phyloP scores from a whole-genome alignment of 352 stramenopile genomes.

The Globisporangium orthogonon region DNA sequence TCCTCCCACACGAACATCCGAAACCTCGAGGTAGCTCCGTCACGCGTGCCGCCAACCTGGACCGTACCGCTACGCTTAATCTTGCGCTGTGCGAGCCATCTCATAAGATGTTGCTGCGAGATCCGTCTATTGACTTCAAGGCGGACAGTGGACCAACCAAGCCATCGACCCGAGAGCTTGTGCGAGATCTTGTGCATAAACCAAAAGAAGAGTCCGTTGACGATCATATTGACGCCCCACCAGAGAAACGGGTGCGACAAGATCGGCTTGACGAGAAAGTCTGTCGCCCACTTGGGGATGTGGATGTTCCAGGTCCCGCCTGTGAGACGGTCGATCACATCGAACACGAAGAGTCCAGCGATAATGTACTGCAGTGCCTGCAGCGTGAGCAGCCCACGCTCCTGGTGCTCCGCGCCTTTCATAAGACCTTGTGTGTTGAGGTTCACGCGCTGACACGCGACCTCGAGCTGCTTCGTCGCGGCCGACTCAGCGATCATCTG shows the following conservation, averaged over 20 bases:
- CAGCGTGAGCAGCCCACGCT: constrained; percentile 63
- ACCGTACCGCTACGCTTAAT: constrained; percentile 15
- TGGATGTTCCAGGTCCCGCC: constrained; percentile 90
- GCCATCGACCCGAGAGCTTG: constrained; percentile 40
- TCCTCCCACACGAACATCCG: constrained; percentile 89
- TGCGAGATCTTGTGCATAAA: constrained; percentile 40
- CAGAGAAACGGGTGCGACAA: constrained; percentile 53
- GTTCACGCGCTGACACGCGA: constrained; percentile 84
- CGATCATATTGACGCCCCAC: constrained; percentile 90
- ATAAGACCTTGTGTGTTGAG: constrained; percentile 87
- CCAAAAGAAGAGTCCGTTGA: constrained; percentile 59
- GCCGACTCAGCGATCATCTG: constrained; percentile 91
- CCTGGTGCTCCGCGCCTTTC: constrained; percentile 64
- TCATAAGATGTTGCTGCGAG: constrained; percentile 21
- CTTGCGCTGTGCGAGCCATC: constrained; percentile 19
- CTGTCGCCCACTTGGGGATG: constrained; percentile 66
- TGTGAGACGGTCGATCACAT: constrained; percentile 93
- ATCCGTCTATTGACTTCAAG: constrained; percentile 59
- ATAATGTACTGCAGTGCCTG: constrained; percentile 92
- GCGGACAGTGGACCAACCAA: constrained; percentile 86
- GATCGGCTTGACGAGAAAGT: constrained; percentile 32
- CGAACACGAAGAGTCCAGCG: constrained; percentile 90
- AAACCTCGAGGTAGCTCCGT: constrained; percentile 63
- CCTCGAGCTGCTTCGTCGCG: constrained; percentile 86
- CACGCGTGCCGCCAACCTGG: constrained; percentile 50